Base-by-base conservation (phyloP, 805 yeast species). In the Candida chauliodis region DNA sequence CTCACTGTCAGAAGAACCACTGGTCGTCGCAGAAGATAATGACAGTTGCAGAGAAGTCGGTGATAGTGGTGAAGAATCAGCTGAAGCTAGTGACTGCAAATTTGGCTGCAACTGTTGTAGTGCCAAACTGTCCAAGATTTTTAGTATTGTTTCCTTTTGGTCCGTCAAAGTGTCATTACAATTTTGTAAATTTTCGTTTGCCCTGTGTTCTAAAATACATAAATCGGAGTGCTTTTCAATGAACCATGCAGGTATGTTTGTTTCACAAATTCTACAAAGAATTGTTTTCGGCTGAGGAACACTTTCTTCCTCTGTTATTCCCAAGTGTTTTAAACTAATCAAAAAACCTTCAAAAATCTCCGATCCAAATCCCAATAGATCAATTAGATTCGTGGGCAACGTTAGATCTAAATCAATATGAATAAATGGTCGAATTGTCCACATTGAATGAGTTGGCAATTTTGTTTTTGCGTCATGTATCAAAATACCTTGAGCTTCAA, bases 171-270 rank as follows among this genome's bases (percentile, higher is more conserved):
- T 69, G 48, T 93, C 98, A 47, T 91, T 96, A 32, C 80, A 66
- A 24, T 71, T 49, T 52, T 84, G 86, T 8, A 91, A 78, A 23
- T 81, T 80, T 48, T 88, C 89, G 52, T 81, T 89, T 8, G 84
- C 76, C 50, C 80, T 75, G 60, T 89, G 95, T 56, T 90, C 97
- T 24, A 86, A 75, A 20, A 85, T 69, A 51, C 99, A 93, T 33
- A 85, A 64, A 52, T 89, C 93, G 1, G 91, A 82, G 60, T 93
- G 99, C 35, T 81, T 75, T 50, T 91, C 99, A 27, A 93, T 69
- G 84, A 95, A 93, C 99, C 99, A 93, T 3, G 89, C 84, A 3
- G 95, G 96, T n/a, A 89, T 80, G 34, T 75, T 75, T 21, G 80
- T 79, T 53, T 93, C 99, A 61, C 99, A 93, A 19, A 93, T 89